Evolutionary conservation across 2,329 filamentous ascomycete species (phyloP), one percentile per base, ranked within the genome.

Genomic region (Botrytis tulipae): DNA sequence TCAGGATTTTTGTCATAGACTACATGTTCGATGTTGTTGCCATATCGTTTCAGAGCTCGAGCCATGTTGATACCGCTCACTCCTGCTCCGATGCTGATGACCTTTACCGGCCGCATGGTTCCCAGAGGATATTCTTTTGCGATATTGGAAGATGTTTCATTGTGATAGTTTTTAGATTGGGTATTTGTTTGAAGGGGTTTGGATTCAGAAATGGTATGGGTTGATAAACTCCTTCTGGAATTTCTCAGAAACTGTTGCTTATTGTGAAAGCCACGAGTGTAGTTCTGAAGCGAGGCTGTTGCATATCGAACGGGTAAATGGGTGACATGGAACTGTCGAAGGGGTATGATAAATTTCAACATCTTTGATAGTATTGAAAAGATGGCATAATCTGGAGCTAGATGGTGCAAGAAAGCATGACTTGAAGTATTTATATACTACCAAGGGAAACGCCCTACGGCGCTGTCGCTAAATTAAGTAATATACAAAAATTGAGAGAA

Each of bases 1-100:
- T 85, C 84, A 14, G 81, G 78, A 74, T 89, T 89, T 81, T 88
- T 89, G 76, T 89, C 87, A 78, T 88, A 89, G 61, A 88, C 80
- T 57, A 85, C 80, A 68, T 85, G 81, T 73, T 86, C 83, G 76
- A 84, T 86, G 10, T 78, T 77, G 73, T 76, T 80, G 48, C 86
- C 79, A 67, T 82, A 82, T 61, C 82, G 80, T 59, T 84, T 83
- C 57, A 86, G 42, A 83, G 85, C 84, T 71, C 84, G 84, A 74
- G 84, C 84, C 77, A 86, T 80, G 54, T 83, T 78, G 1, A 87
- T 80, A 1, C 85, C 86, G 20, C 84, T 85, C 0, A 84, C 83
- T 14, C 86, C 86, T 12, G 85, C 85, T 16, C 86, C 86, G 51
- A 87, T 80, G 74, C 83, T 84, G 32, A 87, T 81, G 37, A 77